Evolutionary conservation across 495 filamentous ascomycete genomes (phyloP).

Genomic region (Cryomyces antarcticus): DNA sequence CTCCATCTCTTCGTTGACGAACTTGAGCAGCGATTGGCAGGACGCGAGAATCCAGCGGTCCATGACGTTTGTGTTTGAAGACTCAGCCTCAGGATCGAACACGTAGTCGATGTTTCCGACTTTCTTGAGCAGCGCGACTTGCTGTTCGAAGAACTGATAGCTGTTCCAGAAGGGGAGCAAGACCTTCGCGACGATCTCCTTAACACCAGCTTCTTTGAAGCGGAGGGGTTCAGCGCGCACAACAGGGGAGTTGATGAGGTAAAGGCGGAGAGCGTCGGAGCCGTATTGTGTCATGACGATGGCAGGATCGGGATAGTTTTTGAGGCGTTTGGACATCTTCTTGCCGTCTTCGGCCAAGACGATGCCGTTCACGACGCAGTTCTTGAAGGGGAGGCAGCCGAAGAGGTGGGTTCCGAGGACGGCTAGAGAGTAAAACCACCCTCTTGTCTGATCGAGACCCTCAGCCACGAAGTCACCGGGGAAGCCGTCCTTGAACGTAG

Average conservation of each 20-base stretch:
- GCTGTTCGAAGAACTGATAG: slow-evolving; percentile 95
- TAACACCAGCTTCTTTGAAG: slow-evolving; percentile 86
- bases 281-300: slow-evolving; percentile 77
- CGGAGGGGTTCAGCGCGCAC: slow-evolving; percentile 79
- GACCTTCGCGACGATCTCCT: slow-evolving; percentile 89
- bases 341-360: slow-evolving; percentile 91
- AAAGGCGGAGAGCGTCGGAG: slow-evolving; percentile 81
- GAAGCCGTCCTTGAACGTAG: slow-evolving; percentile 52
- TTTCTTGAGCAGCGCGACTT: slow-evolving; percentile 84
- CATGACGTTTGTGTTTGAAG: slow-evolving; percentile 78
- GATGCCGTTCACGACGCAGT: slow-evolving; percentile 93
- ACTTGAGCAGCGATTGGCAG: slow-evolving; percentile 79
- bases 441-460: slow-evolving; percentile 82
- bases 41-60: slow-evolving; percentile 89
- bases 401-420: slow-evolving; percentile 87
- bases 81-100: slow-evolving; percentile 58
- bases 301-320: slow-evolving; percentile 88
- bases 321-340: slow-evolving; percentile 97
- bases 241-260: slow-evolving; percentile 93
- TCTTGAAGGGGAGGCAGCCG: slow-evolving; percentile 76
- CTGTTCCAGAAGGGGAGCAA: slow-evolving; percentile 91
- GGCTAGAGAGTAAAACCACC: slow-evolving; percentile 92
- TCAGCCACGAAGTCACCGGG: slow-evolving; percentile 96
- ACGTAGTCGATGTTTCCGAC: slow-evolving; percentile 54
- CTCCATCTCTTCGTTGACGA: slow-evolving; percentile 89